phyloP scores from a whole-genome alignment of 2,329 filamentous ascomycete genomes.

The Fusarium cyanostomum region DNA sequence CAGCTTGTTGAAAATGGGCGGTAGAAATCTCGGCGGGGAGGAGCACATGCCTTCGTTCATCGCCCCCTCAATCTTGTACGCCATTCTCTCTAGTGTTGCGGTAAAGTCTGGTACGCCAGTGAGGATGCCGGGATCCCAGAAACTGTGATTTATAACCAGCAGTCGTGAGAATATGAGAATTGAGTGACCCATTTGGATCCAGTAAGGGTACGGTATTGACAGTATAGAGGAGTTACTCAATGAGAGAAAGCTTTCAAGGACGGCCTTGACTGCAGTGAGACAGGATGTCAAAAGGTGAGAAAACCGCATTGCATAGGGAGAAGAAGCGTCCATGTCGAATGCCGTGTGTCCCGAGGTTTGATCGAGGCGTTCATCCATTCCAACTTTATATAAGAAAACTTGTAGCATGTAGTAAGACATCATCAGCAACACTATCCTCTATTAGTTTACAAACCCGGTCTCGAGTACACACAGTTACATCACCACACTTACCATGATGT shows the following conservation, averaged over 20 bases:
- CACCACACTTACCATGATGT: background rate
- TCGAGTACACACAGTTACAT: no score
- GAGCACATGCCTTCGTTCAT: constrained; percentile 7
- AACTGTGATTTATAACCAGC: constrained; percentile 6
- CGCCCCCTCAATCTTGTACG: background rate
- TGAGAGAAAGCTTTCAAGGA: background rate
- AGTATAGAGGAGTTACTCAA: background rate
- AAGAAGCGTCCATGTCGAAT: background rate
- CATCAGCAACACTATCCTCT: background rate
- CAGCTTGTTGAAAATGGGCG: background rate
- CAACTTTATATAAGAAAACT: constrained; percentile 10
- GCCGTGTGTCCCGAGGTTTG: background rate
- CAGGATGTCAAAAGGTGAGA: constrained; percentile 10
- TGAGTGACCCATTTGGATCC: constrained; percentile 15
- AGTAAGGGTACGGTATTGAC: constrained; percentile 15
- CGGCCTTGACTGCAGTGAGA: constrained; percentile 16
- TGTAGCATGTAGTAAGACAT: constrained; percentile 12
- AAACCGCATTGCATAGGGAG: background rate
- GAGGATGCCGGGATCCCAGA: constrained; percentile 10
- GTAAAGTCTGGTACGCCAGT: constrained; percentile 6
- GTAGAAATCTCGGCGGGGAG: background rate
- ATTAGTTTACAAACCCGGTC: no score
- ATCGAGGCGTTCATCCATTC: constrained; percentile 7
- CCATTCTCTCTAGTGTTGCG: background rate
- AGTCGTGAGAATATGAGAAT: constrained; percentile 17